Evolutionary conservation across 495 filamentous ascomycete genomes (phyloP).

Genomic region (Penicillium nucicola): DNA sequence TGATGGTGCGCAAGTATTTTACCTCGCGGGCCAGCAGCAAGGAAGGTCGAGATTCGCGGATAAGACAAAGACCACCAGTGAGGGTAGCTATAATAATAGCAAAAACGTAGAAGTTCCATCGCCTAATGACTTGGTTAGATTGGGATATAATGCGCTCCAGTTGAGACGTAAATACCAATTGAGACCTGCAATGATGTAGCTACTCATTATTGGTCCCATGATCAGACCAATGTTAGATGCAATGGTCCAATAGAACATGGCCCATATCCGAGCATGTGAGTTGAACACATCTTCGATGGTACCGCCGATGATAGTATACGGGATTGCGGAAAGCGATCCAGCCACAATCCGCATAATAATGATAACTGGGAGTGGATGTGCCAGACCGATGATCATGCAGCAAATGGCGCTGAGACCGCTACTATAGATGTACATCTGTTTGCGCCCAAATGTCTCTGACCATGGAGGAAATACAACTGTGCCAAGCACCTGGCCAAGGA

Average conservation of each 20-base stretch:
- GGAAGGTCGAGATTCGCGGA: slow-evolving; percentile 46
- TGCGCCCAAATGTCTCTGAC: slow-evolving; percentile 51
- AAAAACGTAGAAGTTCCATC: slow-evolving; percentile 45
- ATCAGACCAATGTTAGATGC: slow-evolving; percentile 37
- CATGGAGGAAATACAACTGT: slow-evolving; percentile 50
- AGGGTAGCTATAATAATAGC: slow-evolving; percentile 36
- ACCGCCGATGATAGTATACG: slow-evolving; percentile 47
- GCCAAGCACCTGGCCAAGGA: slow-evolving; percentile 48
- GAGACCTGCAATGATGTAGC: slow-evolving; percentile 31
- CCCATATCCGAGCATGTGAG: slow-evolving; percentile 39
- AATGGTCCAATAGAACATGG: slow-evolving; percentile 41
- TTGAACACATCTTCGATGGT: slow-evolving; percentile 53
- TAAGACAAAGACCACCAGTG: slow-evolving; percentile 29
- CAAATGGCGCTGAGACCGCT: slow-evolving; percentile 38
- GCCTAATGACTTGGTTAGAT: slow-evolving; percentile 19
- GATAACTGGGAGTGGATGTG: slow-evolving; percentile 32
- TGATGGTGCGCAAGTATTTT: slow-evolving; percentile 18
- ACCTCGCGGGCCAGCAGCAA: slow-evolving; percentile 35
- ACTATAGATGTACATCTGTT: slow-evolving; percentile 47
- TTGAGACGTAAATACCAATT: slow-evolving; percentile 35
- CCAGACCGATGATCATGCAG: slow-evolving; percentile 40
- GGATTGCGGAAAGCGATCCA: slow-evolving; percentile 48
- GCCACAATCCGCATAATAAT: slow-evolving; percentile 44
- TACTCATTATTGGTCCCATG: slow-evolving; percentile 42
- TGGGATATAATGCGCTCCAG: slow-evolving; percentile 21